Evolutionary conservation across 306 rosid genomes (phyloP), one percentile per base, ranked within the genome.

Genomic region (Astragalus membranaceus): DNA sequence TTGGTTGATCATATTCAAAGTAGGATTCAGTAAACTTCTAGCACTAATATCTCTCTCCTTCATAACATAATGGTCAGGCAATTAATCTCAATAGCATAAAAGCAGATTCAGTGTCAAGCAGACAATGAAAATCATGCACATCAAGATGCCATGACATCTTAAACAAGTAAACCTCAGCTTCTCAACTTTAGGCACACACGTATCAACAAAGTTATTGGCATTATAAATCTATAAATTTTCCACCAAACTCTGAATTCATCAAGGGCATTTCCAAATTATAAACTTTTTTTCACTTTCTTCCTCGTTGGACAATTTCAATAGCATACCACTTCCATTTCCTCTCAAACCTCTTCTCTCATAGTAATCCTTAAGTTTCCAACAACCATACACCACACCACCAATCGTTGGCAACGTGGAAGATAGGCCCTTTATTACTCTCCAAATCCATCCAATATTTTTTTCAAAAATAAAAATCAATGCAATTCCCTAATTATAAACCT

Each of bases 401-500:
- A 20, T 20, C 2, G 23, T 20, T 20, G 23, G 23, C 23, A 20
- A 20, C 23, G 2, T 20, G 2, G 23, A 20, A 20, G 23, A 20
- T 20, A 20, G 23, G 23, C 23, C n/a, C 42, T 61, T 15, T 44
- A n/a, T 42, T 3, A 66, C 43, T 26, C 47, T 46, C 2, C 56
- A 59, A 39, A 60, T 32, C 33, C 6, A 72, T 29, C 70, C 50
- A 67, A 36, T 11, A 47, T 9, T 64, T 10, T 53, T 23, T 17
- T 33, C 35, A 53, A 16, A 26, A 26, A 26, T 26, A 26, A 26
- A 26, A 26, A 65, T 50, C 14, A 54, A 69, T 52, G 9, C 33
- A 20, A n/a, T 41, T 42, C 29, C 69, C 44, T 23, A 39, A 74
- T 12, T 43, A 68, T 16, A 70, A 74, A 75, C 14, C 75, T 20